phyloP scores from a whole-genome alignment of 2,329 filamentous ascomycete genomes.

The Trichophaea hybrida region DNA sequence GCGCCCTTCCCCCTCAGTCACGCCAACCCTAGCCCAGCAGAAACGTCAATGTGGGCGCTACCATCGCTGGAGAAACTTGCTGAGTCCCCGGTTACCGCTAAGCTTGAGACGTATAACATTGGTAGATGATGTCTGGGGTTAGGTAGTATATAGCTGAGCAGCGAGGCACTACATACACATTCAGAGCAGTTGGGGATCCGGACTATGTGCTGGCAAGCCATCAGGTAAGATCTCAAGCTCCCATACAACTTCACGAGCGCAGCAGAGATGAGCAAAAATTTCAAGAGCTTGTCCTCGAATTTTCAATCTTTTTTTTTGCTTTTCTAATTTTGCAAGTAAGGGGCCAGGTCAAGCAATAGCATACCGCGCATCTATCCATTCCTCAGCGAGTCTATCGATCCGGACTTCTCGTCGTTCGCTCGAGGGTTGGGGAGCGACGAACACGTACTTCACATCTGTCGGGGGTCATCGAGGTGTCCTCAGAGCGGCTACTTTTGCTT shows the following conservation, averaged over 20 bases:
- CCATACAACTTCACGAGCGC: not conserved
- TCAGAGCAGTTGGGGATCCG: not conserved
- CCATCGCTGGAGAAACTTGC: not conserved
- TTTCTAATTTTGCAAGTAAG: conserved; percentile 2
- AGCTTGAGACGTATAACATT: not conserved
- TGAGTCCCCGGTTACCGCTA: not conserved
- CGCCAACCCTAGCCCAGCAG: not conserved
- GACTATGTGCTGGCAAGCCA: conserved; percentile 2
- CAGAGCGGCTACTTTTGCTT: not conserved
- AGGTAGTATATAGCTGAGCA: conserved; percentile 1
- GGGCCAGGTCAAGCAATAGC: not conserved
- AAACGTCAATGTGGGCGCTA: not conserved
- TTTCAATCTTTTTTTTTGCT: not conserved
- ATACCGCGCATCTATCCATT: not conserved
- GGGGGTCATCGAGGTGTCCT: not conserved
- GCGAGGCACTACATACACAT: not conserved
- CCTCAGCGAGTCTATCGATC: not conserved
- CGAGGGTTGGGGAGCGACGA: not conserved
- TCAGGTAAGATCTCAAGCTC: not conserved
- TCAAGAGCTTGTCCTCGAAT: not conserved
- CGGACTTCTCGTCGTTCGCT: not conserved
- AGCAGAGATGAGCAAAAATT: too few species aligned
- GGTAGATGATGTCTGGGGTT: not conserved
- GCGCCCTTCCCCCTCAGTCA: not conserved
- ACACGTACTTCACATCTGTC: conserved; percentile 2